Base-by-base conservation (phyloP, 768 basidiomycete genomes). In the Pulveroboletus sp. region DNA sequence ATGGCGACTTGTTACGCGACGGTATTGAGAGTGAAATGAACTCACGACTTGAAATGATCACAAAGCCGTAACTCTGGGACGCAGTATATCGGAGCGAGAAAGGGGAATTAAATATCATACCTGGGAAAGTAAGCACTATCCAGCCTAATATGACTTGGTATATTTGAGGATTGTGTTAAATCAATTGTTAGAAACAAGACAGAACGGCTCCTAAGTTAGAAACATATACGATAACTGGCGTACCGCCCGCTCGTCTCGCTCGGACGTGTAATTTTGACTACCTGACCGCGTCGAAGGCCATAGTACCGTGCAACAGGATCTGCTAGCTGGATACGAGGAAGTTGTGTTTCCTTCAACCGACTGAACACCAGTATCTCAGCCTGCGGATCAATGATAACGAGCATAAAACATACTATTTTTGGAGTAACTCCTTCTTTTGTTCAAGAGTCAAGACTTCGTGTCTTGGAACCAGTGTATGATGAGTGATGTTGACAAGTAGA, bases 221-320 rank as follows among this genome's bases (percentile, higher is more conserved):
- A 92, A 72, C 89, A 91, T 67, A 93, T 89, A 54, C 90, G 86
- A 74, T 93, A 93, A 63, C 89, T 92, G 45, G 90, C 87, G 60
- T 93, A 94, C 51, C 91, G 82, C 43, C 95, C 95, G 55, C 88
- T 90, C 16, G 96, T 99, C 76, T 98, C 96, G 70, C 90, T 93
- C 23, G 93, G 90, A 61, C 96, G 77, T 51, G 89, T 97, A 61
- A 99, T 98, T 76, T 96, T 97, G 70, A 99, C 96, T 40, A 99
- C 96, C 68, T 95, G 92, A 23, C 95, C 94, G 43, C 96, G 82
- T 60, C 84, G 80, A 49, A 99, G 81, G 44, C 96, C 96, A 73
- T 97, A 99, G 69, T 99, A 98, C 51, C 94, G 83, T 35, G 96
- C 93, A n/a, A 99, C 95, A 10, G 96, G 96, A 69, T 99, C 96